Evolutionary conservation across 306 rosid genomes (phyloP).

Genomic region (Quercus cerris): DNA sequence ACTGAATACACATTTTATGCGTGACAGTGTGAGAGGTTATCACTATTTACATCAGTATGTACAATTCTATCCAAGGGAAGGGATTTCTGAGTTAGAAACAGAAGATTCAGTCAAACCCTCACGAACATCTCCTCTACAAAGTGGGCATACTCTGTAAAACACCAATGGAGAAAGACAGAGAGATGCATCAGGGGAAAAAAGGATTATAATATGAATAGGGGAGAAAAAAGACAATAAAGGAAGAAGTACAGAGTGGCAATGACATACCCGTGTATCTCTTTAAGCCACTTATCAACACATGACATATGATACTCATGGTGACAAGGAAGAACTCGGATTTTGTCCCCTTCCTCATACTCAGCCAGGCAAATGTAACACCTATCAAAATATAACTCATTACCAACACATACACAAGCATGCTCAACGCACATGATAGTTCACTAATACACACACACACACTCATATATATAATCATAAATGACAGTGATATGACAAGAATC

Average conservation of each 20-base stretch:
- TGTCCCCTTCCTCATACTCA: conserved; percentile 94
- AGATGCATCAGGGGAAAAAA: not conserved
- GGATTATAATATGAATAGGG: not conserved
- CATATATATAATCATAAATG: not conserved
- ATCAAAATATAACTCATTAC: not conserved
- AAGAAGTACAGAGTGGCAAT: conserved; percentile 1
- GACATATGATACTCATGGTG: conserved; percentile 84
- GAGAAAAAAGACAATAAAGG: not conserved
- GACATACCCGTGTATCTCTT: conserved; percentile 90
- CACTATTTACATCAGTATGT: conserved; percentile 45
- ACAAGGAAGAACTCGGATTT: conserved; percentile 93
- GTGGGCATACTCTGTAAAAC: conserved; percentile 80
- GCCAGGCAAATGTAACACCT: conserved; percentile 97
- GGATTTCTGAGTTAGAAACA: conserved; percentile 45
- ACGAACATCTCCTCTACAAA: conserved; percentile 92
- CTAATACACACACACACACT: not conserved
- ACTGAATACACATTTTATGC: not conserved
- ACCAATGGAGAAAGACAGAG: not conserved
- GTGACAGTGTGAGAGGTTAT: conserved; percentile 5
- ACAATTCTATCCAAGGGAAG: conserved; percentile 49
- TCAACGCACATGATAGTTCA: not conserved
- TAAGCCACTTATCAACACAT: conserved; percentile 96
- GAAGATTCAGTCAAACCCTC: conserved; percentile 53
- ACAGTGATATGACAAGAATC: conserved; percentile 21
- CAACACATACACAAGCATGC: not conserved